Conservation (phyloP, 768 basidiomycete species). For the Leccinum uliginosum region DNA sequence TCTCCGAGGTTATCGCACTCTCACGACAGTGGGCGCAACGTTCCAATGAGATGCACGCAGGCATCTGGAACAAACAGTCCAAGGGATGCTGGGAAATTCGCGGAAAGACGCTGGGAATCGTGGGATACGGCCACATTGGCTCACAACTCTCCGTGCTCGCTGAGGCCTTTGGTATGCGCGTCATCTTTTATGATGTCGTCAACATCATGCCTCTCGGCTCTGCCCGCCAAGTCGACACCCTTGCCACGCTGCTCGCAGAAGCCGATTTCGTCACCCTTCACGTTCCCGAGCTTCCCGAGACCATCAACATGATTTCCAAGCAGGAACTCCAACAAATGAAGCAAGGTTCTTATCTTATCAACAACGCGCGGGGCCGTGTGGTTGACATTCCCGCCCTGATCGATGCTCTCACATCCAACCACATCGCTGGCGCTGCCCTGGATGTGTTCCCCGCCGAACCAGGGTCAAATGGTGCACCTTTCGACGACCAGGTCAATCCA, state of each 20-base stretch:
- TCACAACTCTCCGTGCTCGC: constrained; percentile 95
- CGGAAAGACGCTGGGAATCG: constrained; percentile 95
- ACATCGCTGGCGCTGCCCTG: constrained; percentile 82
- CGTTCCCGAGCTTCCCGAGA: constrained; percentile 95
- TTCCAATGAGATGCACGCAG: constrained; percentile 78
- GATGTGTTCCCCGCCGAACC: constrained; percentile 97
- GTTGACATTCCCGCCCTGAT: constrained; percentile 93
- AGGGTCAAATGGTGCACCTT: constrained; percentile 82
- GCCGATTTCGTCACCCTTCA: constrained; percentile 96
- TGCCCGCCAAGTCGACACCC: constrained; percentile 83
- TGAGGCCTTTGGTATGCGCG: constrained; percentile 93
- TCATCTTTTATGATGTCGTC: constrained; percentile 91
- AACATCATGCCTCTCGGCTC: constrained; percentile 97
- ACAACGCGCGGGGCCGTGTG: constrained; percentile 94
- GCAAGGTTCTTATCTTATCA: constrained; percentile 90
- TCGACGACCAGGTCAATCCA: constrained; percentile 82
- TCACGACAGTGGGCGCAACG: constrained; percentile 94
- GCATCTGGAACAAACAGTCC: constrained; percentile 98
- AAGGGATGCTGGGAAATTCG: constrained; percentile 98
- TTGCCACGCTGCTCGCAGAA: constrained; percentile 65
- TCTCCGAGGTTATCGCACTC: constrained; percentile 88
- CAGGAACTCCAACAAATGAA: constrained; percentile 88
- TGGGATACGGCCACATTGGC: constrained; percentile 98
- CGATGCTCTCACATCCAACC: constrained; percentile 73
- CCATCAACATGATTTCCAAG: constrained; percentile 85